A percentile compares a stretch with the other conserved stretches of the same genome.
Conservation (phyloP, 78 protist species). For the Dictyostelium brefeldianum region DNA sequence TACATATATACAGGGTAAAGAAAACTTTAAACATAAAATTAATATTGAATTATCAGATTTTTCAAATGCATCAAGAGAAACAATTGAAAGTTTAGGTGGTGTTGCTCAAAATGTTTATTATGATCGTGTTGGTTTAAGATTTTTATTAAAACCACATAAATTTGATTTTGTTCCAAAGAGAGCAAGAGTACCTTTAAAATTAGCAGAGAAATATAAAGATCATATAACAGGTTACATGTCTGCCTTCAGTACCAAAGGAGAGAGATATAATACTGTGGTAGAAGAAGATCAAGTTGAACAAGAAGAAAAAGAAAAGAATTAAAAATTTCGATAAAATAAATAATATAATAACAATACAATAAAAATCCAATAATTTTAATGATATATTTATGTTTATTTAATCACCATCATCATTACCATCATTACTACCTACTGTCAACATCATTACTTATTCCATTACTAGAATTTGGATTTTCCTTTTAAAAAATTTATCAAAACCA, state of each 20-base stretch:
- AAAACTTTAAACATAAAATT: conserved; percentile 49
- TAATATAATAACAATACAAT: no score
- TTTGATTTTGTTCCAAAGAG: conserved; percentile 67
- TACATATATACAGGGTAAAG: conserved; percentile 5
- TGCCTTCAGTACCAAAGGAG: conserved; percentile 55
- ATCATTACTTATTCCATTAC: no score
- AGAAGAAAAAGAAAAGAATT: not conserved
- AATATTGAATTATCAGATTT: conserved; percentile 73
- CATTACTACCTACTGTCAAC: no score
- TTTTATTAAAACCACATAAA: conserved; percentile 78
- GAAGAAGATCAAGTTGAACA: not conserved
- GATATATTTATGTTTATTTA: no score
- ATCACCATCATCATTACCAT: no score
- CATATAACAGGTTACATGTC: conserved; percentile 77
- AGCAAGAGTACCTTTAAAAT: conserved; percentile 69
- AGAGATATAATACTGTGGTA: not conserved
- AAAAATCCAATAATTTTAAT: no score
- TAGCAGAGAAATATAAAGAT: conserved; percentile 51
- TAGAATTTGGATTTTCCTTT: no score
- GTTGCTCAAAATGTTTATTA: conserved; percentile 71
- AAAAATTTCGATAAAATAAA: no score
- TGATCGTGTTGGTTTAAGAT: conserved; percentile 82
- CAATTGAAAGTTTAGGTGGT: conserved; percentile 83
- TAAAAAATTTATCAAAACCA: no score
- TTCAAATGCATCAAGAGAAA: conserved; percentile 61